Conservation (phyloP, 148 eudicot species). For the Vaccinium corymbosum region DNA sequence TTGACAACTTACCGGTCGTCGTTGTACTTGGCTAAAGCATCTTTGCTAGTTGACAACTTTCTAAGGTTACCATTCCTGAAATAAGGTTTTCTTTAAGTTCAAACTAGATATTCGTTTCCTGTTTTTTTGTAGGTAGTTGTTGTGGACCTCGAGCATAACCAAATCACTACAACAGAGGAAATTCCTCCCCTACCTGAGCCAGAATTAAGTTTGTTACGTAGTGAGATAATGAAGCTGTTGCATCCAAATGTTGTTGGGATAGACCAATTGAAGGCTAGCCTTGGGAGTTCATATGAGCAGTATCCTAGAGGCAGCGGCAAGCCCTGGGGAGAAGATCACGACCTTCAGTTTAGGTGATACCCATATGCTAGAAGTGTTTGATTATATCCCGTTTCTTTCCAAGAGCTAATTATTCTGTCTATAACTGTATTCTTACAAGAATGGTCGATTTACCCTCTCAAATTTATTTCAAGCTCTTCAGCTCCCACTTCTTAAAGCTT, state of each 20-base stretch:
- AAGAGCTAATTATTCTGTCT: background rate
- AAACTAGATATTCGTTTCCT: background rate
- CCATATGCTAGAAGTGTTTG: background rate
- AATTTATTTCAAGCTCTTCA: background rate
- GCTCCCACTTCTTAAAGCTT: background rate
- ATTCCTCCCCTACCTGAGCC: constrained; percentile 98
- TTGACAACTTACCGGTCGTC: background rate
- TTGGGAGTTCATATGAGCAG: constrained; percentile 41
- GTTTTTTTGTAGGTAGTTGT: constrained; percentile 68
- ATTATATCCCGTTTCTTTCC: constrained; percentile 2
- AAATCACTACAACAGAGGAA: constrained; percentile 85
- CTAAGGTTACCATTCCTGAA: background rate
- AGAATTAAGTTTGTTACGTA: constrained; percentile 66
- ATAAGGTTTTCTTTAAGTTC: background rate
- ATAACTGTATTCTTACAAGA: background rate
- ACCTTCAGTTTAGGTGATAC: constrained; percentile 79
- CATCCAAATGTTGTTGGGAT: constrained; percentile 81
- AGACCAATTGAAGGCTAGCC: constrained; percentile 57
- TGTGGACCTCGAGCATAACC: constrained; percentile 87
- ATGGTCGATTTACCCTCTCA: background rate
- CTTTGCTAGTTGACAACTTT: constrained; percentile 5
- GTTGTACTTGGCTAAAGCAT: background rate
- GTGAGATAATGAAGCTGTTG: constrained; percentile 69
- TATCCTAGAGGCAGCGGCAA: constrained; percentile 44
- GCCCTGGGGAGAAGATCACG: constrained; percentile 83